Conservation (phyloP, 1,284 basidiomycete genomes). For the Singerocomus inundabilis region DNA sequence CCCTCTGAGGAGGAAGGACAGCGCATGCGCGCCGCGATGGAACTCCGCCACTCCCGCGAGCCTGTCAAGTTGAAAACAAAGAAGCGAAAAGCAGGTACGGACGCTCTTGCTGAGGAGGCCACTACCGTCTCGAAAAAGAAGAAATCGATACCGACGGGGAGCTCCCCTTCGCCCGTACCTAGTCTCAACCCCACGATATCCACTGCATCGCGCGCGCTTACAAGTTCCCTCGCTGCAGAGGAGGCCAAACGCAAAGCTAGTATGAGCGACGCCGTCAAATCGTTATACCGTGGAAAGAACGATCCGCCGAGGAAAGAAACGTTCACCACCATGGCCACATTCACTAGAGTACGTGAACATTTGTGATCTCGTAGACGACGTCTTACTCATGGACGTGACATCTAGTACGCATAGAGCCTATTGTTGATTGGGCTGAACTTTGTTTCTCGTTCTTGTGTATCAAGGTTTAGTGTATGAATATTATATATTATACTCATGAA, state of each 20-base stretch:
- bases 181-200: constrained; percentile 53
- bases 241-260: constrained; percentile 71
- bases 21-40: constrained; percentile 53
- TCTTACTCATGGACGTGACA: constrained; percentile 3
- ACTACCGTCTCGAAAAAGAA: constrained; percentile 39
- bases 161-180: constrained; percentile 28
- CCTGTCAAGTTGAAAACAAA: constrained; percentile 58
- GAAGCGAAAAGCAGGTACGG: constrained; percentile 57
- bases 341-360: constrained; percentile 65
- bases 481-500: not conserved
- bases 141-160: constrained; percentile 35
- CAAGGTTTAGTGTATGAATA: constrained; percentile 13
- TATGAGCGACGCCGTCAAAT: constrained; percentile 76
- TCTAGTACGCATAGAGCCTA: constrained; percentile 21
- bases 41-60: constrained; percentile 51
- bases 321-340: constrained; percentile 81
- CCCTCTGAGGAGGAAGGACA: constrained; percentile 60
- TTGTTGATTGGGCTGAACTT: not conserved
- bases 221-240: constrained; percentile 62
- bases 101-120: constrained; percentile 36
- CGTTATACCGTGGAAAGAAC: constrained; percentile 57
- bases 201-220: constrained; percentile 59
- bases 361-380: not conserved
- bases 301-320: constrained; percentile 64
- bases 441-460: constrained; percentile 4